Evolutionary conservation across 441 rosid species (phyloP).

Genomic region (Sinapis alba): DNA sequence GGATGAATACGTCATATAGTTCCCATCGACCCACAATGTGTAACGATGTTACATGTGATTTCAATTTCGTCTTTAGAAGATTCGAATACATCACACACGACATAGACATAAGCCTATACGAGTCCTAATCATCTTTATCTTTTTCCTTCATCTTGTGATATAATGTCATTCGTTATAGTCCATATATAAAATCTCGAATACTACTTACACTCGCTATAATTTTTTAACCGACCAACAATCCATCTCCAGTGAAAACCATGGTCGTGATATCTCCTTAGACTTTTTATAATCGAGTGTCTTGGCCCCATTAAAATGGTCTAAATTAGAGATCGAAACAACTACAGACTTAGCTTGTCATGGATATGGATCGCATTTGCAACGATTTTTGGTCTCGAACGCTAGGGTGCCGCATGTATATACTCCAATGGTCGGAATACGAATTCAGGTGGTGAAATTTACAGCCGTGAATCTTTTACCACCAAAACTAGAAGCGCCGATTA

Average conservation of each 20-base stretch:
- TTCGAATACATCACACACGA: constrained; percentile 41
- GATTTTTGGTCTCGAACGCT: too few relatives aligned
- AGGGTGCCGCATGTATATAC: too few relatives aligned
- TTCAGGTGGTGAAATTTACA: too few relatives aligned
- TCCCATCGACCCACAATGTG: constrained; percentile 27
- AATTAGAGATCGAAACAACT: too few relatives aligned
- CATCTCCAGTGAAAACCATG: constrained; percentile 1
- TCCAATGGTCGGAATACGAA: too few relatives aligned
- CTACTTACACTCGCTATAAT: neutral
- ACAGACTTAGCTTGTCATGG: too few relatives aligned
- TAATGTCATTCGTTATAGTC: neutral
- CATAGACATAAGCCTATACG: constrained; percentile 36
- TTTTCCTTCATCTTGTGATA: constrained; percentile 29
- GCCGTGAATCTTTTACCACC: too few relatives aligned
- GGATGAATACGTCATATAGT: constrained; percentile 36
- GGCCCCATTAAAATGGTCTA: too few relatives aligned
- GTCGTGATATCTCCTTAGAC: neutral
- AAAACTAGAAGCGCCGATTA: too few relatives aligned
- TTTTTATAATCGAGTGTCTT: too few relatives aligned
- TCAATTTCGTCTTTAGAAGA: constrained; percentile 35
- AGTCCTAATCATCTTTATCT: constrained; percentile 37
- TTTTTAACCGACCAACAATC: neutral
- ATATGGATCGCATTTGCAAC: too few relatives aligned
- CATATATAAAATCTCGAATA: neutral
- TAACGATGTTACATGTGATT: constrained; percentile 40